Evolutionary conservation across 257 asterid species (phyloP), one percentile per base, ranked within the genome.

Genomic region (Salvia miltiorrhiza): DNA sequence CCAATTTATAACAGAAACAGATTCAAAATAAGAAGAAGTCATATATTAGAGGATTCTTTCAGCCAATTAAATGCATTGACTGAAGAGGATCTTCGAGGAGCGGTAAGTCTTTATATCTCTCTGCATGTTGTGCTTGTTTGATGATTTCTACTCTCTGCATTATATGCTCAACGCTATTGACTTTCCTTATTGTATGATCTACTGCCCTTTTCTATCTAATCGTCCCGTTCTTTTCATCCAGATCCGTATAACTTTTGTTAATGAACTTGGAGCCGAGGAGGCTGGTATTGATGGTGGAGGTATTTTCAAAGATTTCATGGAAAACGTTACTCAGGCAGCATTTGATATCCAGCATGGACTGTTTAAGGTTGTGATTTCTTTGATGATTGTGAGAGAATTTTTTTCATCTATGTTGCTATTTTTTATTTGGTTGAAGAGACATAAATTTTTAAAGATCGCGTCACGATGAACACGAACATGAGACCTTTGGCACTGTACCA

Each of bases 251-350:
- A 79, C 92, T 41, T 94, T 91, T 73, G 80, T 89, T 69, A 91
- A 94, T 79, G 99, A 91, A 79, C 84, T 91, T 81, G 99, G 99
- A 77, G 97, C 78, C 13, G 99, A 94, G 89, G 99, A 94, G 85
- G 96, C 97, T 63, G 99, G 99, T 78, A 89, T 94, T 56, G 99
- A 94, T 21, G 99, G 99, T 79, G 99, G 99, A 84, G 99, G 99
- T 61, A 94, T 91, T 81, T 94, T 94, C 88, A 94, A 94, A 79
- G 99, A 94, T 82, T 94, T 94, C 81, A 94, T 94, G 99, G 99
- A 94, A 79, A 89, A 85, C 76, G 84, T 91, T 73, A 86, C 96
- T 67, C 88, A 85, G 40, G 88, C 97, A 56, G 96, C 96, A 57
- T 94, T 94, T 86, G 97, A 94, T 81, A 83, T 86, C 73, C 99